Conservation (phyloP, 1,284 basidiomycete species). For the Sporisorium exsertum region DNA sequence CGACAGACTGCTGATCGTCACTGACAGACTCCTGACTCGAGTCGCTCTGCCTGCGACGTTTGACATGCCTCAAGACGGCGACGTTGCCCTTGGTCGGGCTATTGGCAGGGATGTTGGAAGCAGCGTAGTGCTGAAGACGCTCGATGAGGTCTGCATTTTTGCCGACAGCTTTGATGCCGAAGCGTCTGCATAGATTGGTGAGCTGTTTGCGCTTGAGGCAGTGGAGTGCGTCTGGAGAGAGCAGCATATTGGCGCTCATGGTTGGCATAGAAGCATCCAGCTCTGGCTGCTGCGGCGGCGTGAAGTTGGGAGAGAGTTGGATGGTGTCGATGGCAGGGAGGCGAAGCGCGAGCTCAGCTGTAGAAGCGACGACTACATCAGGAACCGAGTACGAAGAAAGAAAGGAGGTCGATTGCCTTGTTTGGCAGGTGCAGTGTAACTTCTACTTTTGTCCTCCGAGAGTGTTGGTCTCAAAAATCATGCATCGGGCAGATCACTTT, state of each 20-base stretch:
- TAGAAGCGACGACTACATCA: neutral
- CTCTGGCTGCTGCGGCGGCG: conserved; percentile 14
- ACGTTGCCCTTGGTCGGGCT: conserved; percentile 51
- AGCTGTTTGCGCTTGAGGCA: conserved; percentile 60
- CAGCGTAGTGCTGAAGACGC: conserved; percentile 46
- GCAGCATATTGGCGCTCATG: conserved; percentile 43
- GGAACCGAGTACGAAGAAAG: neutral
- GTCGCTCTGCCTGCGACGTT: conserved; percentile 40
- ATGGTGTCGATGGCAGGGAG: neutral
- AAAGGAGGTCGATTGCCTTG: neutral
- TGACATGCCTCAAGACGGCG: conserved; percentile 41
- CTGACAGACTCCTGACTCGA: conserved; percentile 28
- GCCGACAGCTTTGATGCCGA: conserved; percentile 54
- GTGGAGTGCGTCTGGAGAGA: conserved; percentile 54
- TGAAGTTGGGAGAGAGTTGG: neutral
- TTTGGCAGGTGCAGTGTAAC: conserved; percentile 13
- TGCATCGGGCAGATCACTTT: conserved; percentile 1
- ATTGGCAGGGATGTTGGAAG: conserved; percentile 36
- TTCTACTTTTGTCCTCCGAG: conserved; percentile 17
- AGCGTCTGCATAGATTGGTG: conserved; percentile 51
- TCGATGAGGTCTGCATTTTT: conserved; percentile 52
- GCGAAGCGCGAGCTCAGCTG: neutral
- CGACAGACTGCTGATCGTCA: conserved; percentile 11
- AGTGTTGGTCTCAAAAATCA: neutral
- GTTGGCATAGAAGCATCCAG: conserved; percentile 3